phyloP scores from a whole-genome alignment of 1,284 basidiomycete genomes.

The Apiotrichum domesticum region DNA sequence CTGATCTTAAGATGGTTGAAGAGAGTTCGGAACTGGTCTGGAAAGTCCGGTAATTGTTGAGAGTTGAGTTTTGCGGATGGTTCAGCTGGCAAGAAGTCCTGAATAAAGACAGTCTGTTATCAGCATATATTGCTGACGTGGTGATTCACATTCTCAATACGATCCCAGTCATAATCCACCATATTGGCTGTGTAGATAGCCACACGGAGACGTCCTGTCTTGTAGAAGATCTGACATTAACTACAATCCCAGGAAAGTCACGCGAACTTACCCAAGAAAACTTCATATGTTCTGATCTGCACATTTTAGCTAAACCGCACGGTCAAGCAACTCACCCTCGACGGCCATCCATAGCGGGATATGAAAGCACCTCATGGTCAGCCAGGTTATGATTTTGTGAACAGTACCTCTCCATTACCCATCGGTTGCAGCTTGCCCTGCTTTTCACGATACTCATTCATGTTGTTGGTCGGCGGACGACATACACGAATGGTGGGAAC shows the following conservation, averaged over 20 bases:
- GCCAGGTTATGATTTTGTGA: no score
- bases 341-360: conserved; percentile 32
- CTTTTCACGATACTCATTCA: background rate
- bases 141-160: conserved; percentile 42
- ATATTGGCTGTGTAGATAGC: conserved; percentile 44
- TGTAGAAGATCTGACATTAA: conserved; percentile 40
- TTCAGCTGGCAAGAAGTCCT: conserved; percentile 38
- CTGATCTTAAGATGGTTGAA: conserved; percentile 38
- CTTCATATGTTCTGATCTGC: conserved; percentile 37
- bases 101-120: conserved; percentile 42
- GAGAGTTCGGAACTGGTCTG: conserved; percentile 33
- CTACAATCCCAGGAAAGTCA: background rate
- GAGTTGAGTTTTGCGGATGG: background rate
- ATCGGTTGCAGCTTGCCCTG: conserved; percentile 33
- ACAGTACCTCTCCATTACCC: conserved; percentile 24
- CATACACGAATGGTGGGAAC: conserved; percentile 33
- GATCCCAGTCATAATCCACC: conserved; percentile 42
- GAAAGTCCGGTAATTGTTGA: conserved; percentile 25
- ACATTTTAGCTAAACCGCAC: background rate
- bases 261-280: conserved; percentile 35
- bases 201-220: conserved; percentile 42
- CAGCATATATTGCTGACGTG: background rate
- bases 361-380: conserved; percentile 5
- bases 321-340: conserved; percentile 22
- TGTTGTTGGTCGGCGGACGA: background rate